Conservation (phyloP, 441 rosid genomes). For the Erodium moschatum region DNA sequence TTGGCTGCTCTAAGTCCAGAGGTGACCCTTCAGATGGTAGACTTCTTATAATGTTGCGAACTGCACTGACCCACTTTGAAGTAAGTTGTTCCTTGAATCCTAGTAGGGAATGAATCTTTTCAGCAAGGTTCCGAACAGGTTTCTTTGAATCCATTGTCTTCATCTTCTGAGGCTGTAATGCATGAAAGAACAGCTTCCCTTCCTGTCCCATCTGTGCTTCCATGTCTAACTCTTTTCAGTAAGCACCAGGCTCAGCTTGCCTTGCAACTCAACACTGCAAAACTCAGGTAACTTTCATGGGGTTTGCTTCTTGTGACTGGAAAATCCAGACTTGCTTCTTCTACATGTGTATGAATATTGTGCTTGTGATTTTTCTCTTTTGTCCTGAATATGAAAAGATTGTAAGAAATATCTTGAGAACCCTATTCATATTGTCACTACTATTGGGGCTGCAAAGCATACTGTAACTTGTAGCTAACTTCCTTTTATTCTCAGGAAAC, state of each 20-base stretch:
- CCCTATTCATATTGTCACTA: too few relatives aligned
- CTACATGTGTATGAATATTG: neutral
- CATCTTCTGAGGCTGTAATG: conserved; percentile 3
- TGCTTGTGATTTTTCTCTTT: too few relatives aligned
- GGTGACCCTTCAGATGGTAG: conserved; percentile 25
- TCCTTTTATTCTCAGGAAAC: neutral
- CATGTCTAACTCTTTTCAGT: neutral
- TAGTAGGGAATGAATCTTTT: conserved; percentile 56
- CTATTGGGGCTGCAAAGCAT: too few relatives aligned
- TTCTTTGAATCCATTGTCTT: conserved; percentile 33
- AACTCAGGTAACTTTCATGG: neutral
- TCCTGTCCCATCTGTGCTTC: conserved; percentile 9
- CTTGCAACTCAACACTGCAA: conserved; percentile 10
- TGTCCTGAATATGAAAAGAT: too few relatives aligned
- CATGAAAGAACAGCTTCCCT: neutral
- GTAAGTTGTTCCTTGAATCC: conserved; percentile 52
- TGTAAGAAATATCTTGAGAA: too few relatives aligned
- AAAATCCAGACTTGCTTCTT: neutral
- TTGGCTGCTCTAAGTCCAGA: conserved; percentile 1
- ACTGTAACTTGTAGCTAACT: neutral
- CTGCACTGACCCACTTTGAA: conserved; percentile 54
- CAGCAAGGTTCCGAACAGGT: conserved; percentile 34
- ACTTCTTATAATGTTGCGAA: conserved; percentile 37
- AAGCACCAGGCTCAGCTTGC: neutral
- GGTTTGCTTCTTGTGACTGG: too few relatives aligned